Evolutionary conservation across 116 monocot genomes (phyloP).

Genomic region (Papilionanthe hybrid): DNA sequence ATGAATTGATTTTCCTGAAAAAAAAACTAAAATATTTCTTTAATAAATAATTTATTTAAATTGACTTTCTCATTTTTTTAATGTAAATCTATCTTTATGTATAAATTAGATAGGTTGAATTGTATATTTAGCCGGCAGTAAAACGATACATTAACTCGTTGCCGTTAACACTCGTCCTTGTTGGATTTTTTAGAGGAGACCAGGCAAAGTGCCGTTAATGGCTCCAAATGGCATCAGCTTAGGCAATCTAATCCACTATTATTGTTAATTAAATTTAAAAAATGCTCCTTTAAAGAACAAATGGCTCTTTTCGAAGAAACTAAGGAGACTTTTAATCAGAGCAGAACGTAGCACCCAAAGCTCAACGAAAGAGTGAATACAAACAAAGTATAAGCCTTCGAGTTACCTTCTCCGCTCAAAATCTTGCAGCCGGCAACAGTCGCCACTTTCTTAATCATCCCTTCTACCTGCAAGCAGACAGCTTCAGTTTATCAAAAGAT

Average conservation of each 20-base stretch:
- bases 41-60: too few species aligned
- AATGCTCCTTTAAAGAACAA: too few species aligned
- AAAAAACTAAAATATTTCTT: too few species aligned
- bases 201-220: neutral
- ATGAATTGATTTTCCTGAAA: too few species aligned
- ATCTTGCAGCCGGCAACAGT: slow-evolving; percentile 3
- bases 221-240: neutral
- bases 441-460: neutral
- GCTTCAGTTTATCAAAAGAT: neutral
- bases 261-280: neutral
- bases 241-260: neutral
- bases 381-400: neutral
- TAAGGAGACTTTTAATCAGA: neutral
- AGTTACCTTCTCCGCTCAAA: neutral
- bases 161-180: neutral
- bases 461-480: neutral
- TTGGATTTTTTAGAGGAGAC: neutral
- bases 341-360: neutral
- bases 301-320: neutral
- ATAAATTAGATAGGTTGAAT: too few species aligned
- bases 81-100: too few species aligned
- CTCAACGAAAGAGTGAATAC: neutral
- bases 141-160: neutral
- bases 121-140: neutral
- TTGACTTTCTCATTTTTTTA: too few species aligned